These are phyloP conservation scores for Fusarium sp. DNA, from an alignment of 2,329 filamentous ascomycete genomes.

Conservation along the genomic window DNA sequence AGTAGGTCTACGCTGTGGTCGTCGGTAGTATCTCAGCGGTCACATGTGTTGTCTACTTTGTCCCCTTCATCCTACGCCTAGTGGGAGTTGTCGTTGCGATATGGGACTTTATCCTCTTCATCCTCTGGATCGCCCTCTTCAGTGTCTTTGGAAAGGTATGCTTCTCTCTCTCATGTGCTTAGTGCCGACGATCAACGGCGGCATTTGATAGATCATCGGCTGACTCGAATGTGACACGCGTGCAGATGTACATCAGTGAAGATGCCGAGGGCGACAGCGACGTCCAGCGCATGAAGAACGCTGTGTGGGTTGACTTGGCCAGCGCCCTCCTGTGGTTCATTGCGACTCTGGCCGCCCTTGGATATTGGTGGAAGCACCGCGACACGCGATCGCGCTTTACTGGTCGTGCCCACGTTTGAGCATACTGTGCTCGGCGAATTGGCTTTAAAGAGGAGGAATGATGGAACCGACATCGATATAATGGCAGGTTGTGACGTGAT, in stretches of 20 bases:
- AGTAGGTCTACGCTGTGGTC: conserved; percentile 77
- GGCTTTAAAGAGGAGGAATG: conserved; percentile 8
- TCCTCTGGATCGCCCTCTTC: conserved; percentile 86
- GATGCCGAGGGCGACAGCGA: conserved; percentile 72
- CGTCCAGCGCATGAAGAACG: conserved; percentile 83
- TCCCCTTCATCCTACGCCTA: conserved; percentile 70
- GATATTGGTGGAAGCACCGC: conserved; percentile 71
- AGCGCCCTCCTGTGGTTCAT: conserved; percentile 83
- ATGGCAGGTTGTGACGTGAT: neutral
- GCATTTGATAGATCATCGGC: conserved; percentile 12
- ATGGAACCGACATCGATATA: conserved; percentile 1
- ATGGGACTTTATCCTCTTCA: conserved; percentile 79
- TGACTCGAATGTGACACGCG: conserved; percentile 20
- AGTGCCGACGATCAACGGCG: conserved; percentile 8
- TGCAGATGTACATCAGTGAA: conserved; percentile 77
- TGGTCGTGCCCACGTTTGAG: conserved; percentile 67
- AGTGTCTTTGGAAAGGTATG: conserved; percentile 80
- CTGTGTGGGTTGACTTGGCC: conserved; percentile 84
- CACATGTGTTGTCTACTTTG: conserved; percentile 73
- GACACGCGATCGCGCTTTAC: conserved; percentile 68
- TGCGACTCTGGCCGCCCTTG: conserved; percentile 65
- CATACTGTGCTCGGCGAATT: neutral
- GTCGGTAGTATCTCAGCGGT: conserved; percentile 74
- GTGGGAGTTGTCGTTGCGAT: conserved; percentile 64
- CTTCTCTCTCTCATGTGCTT: neutral